Base-by-base conservation (phyloP, 345 rosid genomes). In the Moricandia moricandioides region DNA sequence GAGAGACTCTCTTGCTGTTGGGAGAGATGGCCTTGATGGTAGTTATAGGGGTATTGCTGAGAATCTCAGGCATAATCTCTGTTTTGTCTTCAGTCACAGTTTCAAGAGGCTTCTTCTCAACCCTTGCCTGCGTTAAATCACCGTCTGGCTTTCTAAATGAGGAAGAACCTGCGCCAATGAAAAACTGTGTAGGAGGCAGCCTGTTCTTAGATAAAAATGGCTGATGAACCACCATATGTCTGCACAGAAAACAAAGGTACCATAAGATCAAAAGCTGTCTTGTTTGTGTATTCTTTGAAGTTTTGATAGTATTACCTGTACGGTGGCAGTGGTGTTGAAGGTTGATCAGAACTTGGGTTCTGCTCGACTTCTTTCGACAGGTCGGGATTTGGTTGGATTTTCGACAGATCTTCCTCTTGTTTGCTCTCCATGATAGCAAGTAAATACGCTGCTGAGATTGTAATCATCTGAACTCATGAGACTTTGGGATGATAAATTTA, bases 1-100 rank as follows among this genome's bases (percentile, higher is more conserved):
- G 97, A 79, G 98, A 92, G 67, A 96, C 88, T 88, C 99, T 91
- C 88, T 92, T 96, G 78, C 93, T 81, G 83, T 92, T 96, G 39
- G 99, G 99, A 67, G 98, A 92, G 33, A 79, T 73, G 9, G 87
- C 83, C 83, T 89, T 96, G 62, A 84, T 55, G 61, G 77, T 84
- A 3, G 84, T 37, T 16, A 56, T 70, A 3, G 96, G 90, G 34
- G 82, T 68, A 61, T 4, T 16, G 37, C 52, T 34, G 66, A 95
- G 89, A 75, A 87, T 81, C 69, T 88, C 92, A 0, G 94, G 96
- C 76, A 88, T 83, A 68, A 0, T 13, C 61, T 73, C 82, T 69
- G 74, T 16, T 70, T 87, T 88, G 0, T 88, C 91, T 49, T 89
- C 91, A 0, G 79, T 73, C 63, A 78, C 71, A 0, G 78, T 67